Base-by-base conservation (phyloP, 192 early-diverging fungal genomes). In the Coemansia sp. region DNA sequence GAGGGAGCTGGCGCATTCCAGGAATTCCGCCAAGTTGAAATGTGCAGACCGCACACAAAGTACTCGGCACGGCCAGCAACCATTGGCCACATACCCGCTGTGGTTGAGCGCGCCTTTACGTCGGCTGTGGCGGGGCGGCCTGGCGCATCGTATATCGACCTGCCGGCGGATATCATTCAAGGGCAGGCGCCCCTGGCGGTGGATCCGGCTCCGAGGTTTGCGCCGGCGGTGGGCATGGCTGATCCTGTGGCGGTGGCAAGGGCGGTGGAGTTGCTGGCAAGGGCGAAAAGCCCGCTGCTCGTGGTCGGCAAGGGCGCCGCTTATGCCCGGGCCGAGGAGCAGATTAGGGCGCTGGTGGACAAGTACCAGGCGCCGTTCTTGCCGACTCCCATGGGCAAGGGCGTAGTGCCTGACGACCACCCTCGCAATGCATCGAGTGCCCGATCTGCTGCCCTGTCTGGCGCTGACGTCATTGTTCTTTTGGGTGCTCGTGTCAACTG, bases 261-360 rank as follows among this genome's bases (percentile, higher is more conserved):
- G 34, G 88, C 89, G 9, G 78, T 66, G 25, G 23, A 36, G 18
- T 48, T 85, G 16, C 70, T 92, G 45, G 37, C 38, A 2, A 28
- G 50, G 6, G 88, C 90, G 10, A 75, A 84, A 39, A 64, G 56
- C 26, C 90, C 90, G 52, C 68, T 92, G 57, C 64, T 91, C 2
- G 81, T 92, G 11, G 73, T 91, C 6, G 90, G 90, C n/a, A 92
- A 92, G 82, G 90, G 90, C 59, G 87, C 87, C 31, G 82, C 88
- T 18, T 92, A 88, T 69, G 76, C 90, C 18, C 69, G 88, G 26
- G 89, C 88, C 0, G 90, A 91, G 64, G 61, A 62, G 23, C 86
- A 86, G 66, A 58, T 90, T 26, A 68, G 64, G 12, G 70, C 75
- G 31, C 68, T 90, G 36, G 76, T 90, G 10, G 81, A 89, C 39